Base-by-base conservation (phyloP, 768 basidiomycete species). In the Rickenella mellea region DNA sequence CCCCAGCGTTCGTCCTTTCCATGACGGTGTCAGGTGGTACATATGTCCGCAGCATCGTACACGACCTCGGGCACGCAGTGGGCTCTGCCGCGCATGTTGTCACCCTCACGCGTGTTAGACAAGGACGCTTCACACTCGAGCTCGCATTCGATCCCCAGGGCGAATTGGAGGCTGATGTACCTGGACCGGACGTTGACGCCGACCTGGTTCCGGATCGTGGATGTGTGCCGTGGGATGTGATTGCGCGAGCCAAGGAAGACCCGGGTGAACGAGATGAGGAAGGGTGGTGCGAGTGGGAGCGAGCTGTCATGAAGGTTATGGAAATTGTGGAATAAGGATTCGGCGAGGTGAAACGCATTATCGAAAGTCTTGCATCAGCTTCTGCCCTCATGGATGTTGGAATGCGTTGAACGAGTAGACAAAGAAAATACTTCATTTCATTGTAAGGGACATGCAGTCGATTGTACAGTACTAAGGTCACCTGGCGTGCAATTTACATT, bases 21-120 rank as follows among this genome's bases (percentile, higher is more conserved):
- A 94, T 99, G 92, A 83, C 71, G 48, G 96, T 98, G 5, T 93
- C 92, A 7, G 86, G 88, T 21, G 96, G 96, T 29, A 98, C 96
- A 11, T 99, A 99, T 54, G 93, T 99, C 41, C 83, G 96, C 39
- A 92, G 86, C 1, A 83, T 99, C 50, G 83, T 93, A 31, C 91
- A 98, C 58, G 96, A 99, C 58, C 70, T 99, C 6, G 90, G 84
- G 12, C 78, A 78, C 48, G 74, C 80, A 1, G 57, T 99, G 15
- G 88, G 81, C 2, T 88, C 85, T 20, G 88, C 88, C 4, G 96
- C 91, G 0, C 91, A 96, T 58, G 92, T 99, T 29, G 92, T 94
- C 32, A 88, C 83, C 6, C 71, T 98, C 45, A 85, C 78, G 11
- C 78, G 96, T 27, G 80, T 83, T n/a, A 73, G 87, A 28, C 96